Evolutionary conservation across 192 early-diverging fungal species (phyloP), one percentile per base, ranked within the genome.

Genomic region (Funneliformis geosporum): DNA sequence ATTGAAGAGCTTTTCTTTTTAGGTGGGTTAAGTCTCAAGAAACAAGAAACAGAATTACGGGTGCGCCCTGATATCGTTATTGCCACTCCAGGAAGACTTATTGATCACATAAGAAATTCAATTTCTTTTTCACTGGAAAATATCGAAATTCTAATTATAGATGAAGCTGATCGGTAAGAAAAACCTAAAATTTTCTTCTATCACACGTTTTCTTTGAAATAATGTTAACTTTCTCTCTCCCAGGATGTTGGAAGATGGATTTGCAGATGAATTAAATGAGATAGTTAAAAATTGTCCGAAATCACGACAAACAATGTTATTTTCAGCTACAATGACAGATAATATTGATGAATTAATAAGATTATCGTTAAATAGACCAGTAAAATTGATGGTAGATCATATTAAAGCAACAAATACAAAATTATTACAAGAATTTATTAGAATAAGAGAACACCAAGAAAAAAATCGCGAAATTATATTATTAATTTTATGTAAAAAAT

Each of bases 261-360:
- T 99, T 83, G 89, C 93, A 14, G 96, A 92, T 78, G 98, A 99
- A 82, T 89, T 99, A 67, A 93, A 92, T 18, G 96, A 99, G 83
- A 98, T 99, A 83, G 89, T 99, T 81, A 93, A 92, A 70, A 71
- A 92, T 60, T 94, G 93, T 60, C 98, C 98, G 4, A 89, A 90
- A 74, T 89, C 88, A 61, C 91, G 98, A 65, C 98, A 99, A 82
- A 97, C 97, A 3, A 97, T 99, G 96, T 87, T 99, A 8, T 99
- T 99, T 85, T 99, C 98, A 33, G 98, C 98, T 25, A 99, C 98
- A 18, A 99, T 99, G 98, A 99, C 98, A 9, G 96, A 98, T 82
- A 96, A 97, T 76, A 93, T 98, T 43, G 96, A 99, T 79, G 93
- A 98, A 81, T 89, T 99, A 28, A 93, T 98, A 64, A 93, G 95